phyloP scores from a whole-genome alignment of 805 yeast genomes.

The Cephaloascus fragrans region DNA sequence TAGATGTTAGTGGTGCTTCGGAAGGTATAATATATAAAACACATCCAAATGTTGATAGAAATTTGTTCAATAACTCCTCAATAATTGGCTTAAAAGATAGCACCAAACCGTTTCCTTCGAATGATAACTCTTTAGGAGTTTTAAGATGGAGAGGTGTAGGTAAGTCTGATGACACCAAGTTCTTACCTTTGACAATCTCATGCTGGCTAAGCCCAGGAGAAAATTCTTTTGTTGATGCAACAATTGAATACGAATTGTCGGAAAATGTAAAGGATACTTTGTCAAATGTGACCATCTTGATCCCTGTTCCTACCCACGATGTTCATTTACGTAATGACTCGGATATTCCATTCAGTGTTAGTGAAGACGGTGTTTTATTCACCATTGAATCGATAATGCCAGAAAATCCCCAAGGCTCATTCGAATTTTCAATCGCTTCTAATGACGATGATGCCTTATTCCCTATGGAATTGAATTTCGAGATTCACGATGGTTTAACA shows the following conservation, averaged over 20 bases:
- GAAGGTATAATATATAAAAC: slow-evolving; percentile 71
- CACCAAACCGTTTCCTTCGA: slow-evolving; percentile 77
- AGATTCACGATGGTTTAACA: slow-evolving; percentile 31
- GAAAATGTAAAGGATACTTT: slow-evolving; percentile 34
- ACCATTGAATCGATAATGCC: slow-evolving; percentile 44
- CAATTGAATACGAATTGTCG: slow-evolving; percentile 79
- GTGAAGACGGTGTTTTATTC: slow-evolving; percentile 66
- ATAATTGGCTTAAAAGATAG: slow-evolving; percentile 70
- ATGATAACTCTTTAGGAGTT: slow-evolving; percentile 85
- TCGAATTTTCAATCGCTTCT: slow-evolving; percentile 70
- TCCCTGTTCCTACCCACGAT: slow-evolving; percentile 59
- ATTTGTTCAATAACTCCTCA: slow-evolving; percentile 45
- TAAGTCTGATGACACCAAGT: slow-evolving; percentile 43
- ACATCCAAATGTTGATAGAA: slow-evolving; percentile 91
- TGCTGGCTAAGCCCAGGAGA: slow-evolving; percentile 73
- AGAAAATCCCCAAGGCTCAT: slow-evolving; percentile 54
- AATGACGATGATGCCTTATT: slow-evolving; percentile 75
- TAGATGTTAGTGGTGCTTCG: slow-evolving; percentile 39
- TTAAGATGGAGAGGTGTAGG: slow-evolving; percentile 84
- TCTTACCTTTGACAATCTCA: slow-evolving; percentile 62
- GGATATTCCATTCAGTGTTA: slow-evolving; percentile 40
- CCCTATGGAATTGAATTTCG: slow-evolving; percentile 75
- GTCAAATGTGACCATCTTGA: slow-evolving; percentile 42
- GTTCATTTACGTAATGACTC: slow-evolving; percentile 44
- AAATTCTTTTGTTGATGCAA: slow-evolving; percentile 56